Base-by-base conservation (phyloP, 83 land plant species). In the Larix sibirica region DNA sequence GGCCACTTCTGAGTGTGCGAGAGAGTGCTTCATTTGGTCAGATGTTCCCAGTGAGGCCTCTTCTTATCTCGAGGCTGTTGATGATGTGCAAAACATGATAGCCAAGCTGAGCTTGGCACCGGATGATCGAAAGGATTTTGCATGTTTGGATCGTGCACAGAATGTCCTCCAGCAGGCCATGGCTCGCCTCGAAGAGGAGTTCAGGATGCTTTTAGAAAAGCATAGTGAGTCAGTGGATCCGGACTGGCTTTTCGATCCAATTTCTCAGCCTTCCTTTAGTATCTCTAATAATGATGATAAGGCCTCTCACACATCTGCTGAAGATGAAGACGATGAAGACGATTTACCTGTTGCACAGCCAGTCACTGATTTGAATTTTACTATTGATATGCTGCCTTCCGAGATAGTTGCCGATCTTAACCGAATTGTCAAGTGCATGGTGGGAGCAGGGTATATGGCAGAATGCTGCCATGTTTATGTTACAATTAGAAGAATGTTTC, bases 381-480 rank as follows among this genome's bases (percentile, higher is more conserved):
- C 69, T 31, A 81, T 87, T 82, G 81, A 85, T 80, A 63, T 63
- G 54, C 65, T 77, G 81, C 74, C 80, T 54, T 80, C 47, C 14
- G 92, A 95, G 65, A 42, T 69, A 2, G 79, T 91, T 20, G 65
- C 83, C 4, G 73, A 33, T 65, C 67, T 95, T 88, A 65, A 79
- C 58, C 36, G 10, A 36, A 90, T 93, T 7, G 89, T 92, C 13
- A 65, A 36, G 50, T 36, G 88, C 10, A 93, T 95, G 95, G 84
- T 90, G 36, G 54, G 73, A 8, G 85, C 92, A 3, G 95, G 92
- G 36, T 93, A 88, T 68, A 85, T 82, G 59, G 60, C 79, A 12
- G 97, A 93, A 64, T 93, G 96, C 80, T 78, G 80, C 74, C 87
- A 85, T 61, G 87, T 81, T 9, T 95, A 86, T 85, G 40, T 61